Percentiles rank a stretch among this genome's conserved stretches.
Evolutionary conservation across 306 rosid genomes (phyloP).

Genomic region (Corylus americana): DNA sequence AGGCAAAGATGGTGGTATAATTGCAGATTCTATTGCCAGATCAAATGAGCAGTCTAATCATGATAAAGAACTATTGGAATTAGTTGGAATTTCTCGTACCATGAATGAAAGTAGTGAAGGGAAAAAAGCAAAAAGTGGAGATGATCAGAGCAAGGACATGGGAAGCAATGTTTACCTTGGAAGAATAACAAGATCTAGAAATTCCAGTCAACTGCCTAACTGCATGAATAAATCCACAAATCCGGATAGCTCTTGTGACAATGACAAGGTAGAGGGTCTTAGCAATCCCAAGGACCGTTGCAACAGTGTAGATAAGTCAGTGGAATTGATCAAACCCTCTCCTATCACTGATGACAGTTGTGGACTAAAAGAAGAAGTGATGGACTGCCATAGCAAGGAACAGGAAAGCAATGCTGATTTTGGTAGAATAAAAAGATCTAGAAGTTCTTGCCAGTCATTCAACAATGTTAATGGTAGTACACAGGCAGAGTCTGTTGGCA

Average conservation of each 20-base stretch:
- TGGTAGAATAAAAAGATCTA: conserved; percentile 27
- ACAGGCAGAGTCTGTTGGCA: conserved; percentile 18
- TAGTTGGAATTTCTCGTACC: conserved; percentile 19
- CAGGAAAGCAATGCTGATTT: conserved; percentile 12
- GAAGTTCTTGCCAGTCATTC: conserved; percentile 33
- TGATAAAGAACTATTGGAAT: conserved; percentile 34
- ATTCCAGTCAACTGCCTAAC: conserved; percentile 28
- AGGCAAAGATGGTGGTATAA: conserved; percentile 27
- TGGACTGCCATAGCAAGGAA: conserved; percentile 23
- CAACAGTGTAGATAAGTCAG: conserved; percentile 14
- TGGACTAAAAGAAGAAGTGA: conserved; percentile 23
- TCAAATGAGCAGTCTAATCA: conserved; percentile 26
- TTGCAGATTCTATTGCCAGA: conserved; percentile 11
- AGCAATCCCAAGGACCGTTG: conserved; percentile 17
- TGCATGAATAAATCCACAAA: conserved; percentile 25
- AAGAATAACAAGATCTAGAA: conserved; percentile 42
- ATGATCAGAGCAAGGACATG: conserved; percentile 32
- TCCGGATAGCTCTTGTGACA: conserved; percentile 28
- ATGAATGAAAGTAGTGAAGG: conserved; percentile 26
- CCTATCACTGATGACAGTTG: conserved; percentile 24
- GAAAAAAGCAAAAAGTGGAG: conserved; percentile 31
- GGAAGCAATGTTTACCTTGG: conserved; percentile 30
- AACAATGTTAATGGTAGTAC: conserved; percentile 27
- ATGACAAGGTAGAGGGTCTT: conserved; percentile 27
- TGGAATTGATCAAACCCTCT: conserved; percentile 28